Evolutionary conservation across 2,329 filamentous ascomycete species (phyloP), one percentile per base, ranked within the genome.

Genomic region (Macroventuria anomochaeta): DNA sequence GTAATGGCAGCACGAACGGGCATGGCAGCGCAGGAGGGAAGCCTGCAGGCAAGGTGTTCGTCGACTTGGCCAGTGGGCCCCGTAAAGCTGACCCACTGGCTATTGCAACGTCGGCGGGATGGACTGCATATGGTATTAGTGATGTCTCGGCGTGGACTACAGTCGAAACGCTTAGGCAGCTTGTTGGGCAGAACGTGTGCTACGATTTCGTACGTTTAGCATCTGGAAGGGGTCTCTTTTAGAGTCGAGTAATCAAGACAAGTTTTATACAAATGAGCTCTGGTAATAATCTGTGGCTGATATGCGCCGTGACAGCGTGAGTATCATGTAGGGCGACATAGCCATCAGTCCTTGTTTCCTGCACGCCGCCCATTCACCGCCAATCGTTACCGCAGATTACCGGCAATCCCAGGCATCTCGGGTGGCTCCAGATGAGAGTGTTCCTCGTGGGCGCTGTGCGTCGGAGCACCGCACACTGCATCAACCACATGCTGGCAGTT

Each of bases 141-240:
- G 90, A 96, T 73, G 88, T 92, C 26, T 88, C 87, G 51, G 90
- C 90, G 0, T 95, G 92, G 77, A 93, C 89, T 18, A 93, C 89
- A 2, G 90, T 93, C 5, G 89, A 95, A 76, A 93, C 87, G 41
- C 76, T 95, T 49, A 81, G 90, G 61, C 74, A 93, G 54, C 80
- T 96, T 20, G 89, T 93, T 10, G 91, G 91, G 8, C 90, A 95
- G 76, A 95, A 95, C 71, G 90, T 95, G 51, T 89, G 89, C 5
- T 93, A 91, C 75, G 92, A 90, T 75, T 96, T 96, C 77, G 91
- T 95, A 34, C 82, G 90, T 41, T 79, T 95, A 69, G 89, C 90
- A 32, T 83, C 81, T 59, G 85, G 84, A 20, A 75, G 83, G 63
- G 81, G 80, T 17, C 65, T 85, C 58, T 83, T 79, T 63, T 81